Evolutionary conservation across 2,329 filamentous ascomycete species (phyloP), one percentile per base, ranked within the genome.

Genomic region (Xylariales sp.): DNA sequence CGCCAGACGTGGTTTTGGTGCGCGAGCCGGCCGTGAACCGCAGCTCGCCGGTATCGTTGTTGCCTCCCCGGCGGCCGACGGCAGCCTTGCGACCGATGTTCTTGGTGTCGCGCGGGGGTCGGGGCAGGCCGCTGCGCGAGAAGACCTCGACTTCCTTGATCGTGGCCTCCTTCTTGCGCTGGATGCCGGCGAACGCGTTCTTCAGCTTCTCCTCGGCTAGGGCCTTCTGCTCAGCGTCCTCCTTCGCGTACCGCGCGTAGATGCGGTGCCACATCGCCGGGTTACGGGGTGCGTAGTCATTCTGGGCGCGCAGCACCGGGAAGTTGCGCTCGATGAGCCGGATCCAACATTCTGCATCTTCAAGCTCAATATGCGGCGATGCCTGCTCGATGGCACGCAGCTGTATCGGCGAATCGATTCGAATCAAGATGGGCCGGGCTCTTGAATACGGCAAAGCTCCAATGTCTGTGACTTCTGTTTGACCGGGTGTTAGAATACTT

Each of bases 311-410:
- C 59, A 80, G 83, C 40, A 77, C 66, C 2, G 81, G 80, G 44
- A 95, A 86, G 52, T 95, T 81, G 33, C 81, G 78, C 36, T 78
- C 75, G 59, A 97, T 93, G 53, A 96, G 76, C 19, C 77, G 74
- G 29, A 79, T 63, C 91, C 91, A 96, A 44, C 91, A 67, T 50
- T 89, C 84, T 15, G 67, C 73, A 27, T 81, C 81, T 40, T 85
- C 70, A 25, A 79, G 78, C 43, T 76, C 70, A 36, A 96, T 73
- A 46, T 95, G 87, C 0, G 88, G 86, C 5, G 83, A 90, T 54
- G 81, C 80, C 35, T 73, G 44, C 63, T 96, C 90, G 41, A 96
- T 74, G 40, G 72, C 55, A 52, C 78, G 82, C 21, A 97, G 78
- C 57, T 95, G 89, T 30, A 74, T 65, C 2, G 89, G 81, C 46